These are phyloP conservation scores for Grosmannia penicillata DNA, from an alignment of 2,329 filamentous ascomycete genomes.

Conservation along the genomic window DNA sequence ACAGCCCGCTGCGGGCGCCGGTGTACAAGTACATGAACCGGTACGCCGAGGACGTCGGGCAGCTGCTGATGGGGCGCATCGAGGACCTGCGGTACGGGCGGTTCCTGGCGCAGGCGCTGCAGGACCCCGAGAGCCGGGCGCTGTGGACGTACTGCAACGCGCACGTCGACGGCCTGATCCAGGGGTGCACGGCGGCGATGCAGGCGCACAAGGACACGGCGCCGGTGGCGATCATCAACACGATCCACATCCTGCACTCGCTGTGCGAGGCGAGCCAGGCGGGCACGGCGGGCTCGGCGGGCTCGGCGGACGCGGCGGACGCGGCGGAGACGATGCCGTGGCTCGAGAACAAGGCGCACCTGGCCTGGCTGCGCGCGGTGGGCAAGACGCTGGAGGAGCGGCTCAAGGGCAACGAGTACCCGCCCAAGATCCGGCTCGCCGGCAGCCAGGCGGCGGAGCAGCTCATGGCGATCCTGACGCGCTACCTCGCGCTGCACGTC, in stretches of 20 bases:
- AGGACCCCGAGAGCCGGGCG: slow-evolving; percentile 56
- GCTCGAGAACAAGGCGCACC: slow-evolving; percentile 52
- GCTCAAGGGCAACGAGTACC: slow-evolving; percentile 54
- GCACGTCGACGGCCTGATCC: slow-evolving; percentile 58
- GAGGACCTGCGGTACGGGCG: slow-evolving; percentile 79
- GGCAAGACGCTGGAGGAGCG: slow-evolving; percentile 69
- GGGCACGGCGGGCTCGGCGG: slow-evolving; percentile 61
- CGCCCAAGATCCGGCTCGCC: slow-evolving; percentile 60
- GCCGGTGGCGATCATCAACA: slow-evolving; percentile 63
- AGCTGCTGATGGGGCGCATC: slow-evolving; percentile 62
- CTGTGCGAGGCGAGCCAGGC: slow-evolving; percentile 31
- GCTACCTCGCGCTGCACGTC: slow-evolving; percentile 59
- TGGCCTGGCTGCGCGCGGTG: slow-evolving; percentile 46
- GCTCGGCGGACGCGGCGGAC: slow-evolving; percentile 32
- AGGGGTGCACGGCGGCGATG: slow-evolving; percentile 47
- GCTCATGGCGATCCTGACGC: slow-evolving; percentile 71
- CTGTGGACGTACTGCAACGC: slow-evolving; percentile 61
- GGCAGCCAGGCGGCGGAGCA: slow-evolving; percentile 84
- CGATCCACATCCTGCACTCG: slow-evolving; percentile 71
- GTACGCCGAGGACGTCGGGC: slow-evolving; percentile 79
- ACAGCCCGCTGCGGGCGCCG: slow-evolving; percentile 81
- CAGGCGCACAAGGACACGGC: slow-evolving; percentile 54
- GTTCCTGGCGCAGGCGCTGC: slow-evolving; percentile 77
- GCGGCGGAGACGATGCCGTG: slow-evolving; percentile 25
- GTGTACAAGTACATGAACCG: slow-evolving; percentile 88